Conservation (phyloP, 768 basidiomycete genomes). For the Russula sp. region DNA sequence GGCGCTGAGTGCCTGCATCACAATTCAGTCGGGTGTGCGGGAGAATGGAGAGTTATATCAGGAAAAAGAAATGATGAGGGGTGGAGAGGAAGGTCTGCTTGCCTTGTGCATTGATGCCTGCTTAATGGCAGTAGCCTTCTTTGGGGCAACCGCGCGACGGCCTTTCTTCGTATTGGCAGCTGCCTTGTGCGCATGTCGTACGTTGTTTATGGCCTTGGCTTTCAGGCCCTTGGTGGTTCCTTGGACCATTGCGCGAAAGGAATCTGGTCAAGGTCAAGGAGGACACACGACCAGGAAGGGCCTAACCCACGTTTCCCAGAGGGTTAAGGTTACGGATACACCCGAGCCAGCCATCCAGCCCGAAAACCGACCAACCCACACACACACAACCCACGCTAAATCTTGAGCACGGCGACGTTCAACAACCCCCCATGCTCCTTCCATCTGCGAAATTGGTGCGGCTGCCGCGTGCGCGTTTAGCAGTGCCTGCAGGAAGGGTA, state of each 20-base stretch:
- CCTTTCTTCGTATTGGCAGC: conserved; percentile 76
- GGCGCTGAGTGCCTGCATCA: conserved; percentile 64
- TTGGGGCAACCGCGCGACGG: conserved; percentile 68
- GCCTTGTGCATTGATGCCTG: conserved; percentile 72
- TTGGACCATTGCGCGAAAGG: conserved; percentile 55
- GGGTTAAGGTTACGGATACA: conserved; percentile 19
- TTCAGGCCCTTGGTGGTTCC: conserved; percentile 78
- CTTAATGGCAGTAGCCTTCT: conserved; percentile 66
- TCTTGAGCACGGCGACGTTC: no score
- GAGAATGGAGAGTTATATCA: background rate
- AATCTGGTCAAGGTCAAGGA: background rate
- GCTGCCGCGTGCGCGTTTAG: conserved; percentile 17
- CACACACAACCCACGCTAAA: background rate
- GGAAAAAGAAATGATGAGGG: background rate
- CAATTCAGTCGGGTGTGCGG: background rate
- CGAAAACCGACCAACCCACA: background rate
- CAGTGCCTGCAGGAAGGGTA: conserved; percentile 10
- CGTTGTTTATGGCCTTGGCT: conserved; percentile 39
- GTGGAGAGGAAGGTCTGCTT: background rate
- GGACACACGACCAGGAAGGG: no score
- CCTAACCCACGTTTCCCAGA: no score
- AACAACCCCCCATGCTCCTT: conserved; percentile 34
- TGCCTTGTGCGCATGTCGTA: conserved; percentile 56
- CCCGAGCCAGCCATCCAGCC: background rate
- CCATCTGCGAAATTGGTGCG: conserved; percentile 23